Evolutionary conservation across 2,329 filamentous ascomycete species (phyloP).

Genomic region (Aspergillus fumigatus): DNA sequence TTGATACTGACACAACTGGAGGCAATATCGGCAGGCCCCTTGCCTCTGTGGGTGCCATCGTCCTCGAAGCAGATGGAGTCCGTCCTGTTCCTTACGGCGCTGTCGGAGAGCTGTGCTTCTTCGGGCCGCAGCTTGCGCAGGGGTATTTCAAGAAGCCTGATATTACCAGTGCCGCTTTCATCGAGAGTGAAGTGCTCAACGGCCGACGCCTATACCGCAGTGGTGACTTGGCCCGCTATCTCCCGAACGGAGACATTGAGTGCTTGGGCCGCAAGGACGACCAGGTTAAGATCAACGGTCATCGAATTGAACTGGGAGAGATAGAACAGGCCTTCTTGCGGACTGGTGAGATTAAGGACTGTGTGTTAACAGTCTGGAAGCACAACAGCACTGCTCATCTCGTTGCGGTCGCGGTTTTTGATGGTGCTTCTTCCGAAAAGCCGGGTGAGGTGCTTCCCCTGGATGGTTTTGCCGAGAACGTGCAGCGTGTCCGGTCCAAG

Average conservation of each 20-base stretch:
- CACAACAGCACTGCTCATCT: background rate
- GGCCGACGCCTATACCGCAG: constrained; percentile 14
- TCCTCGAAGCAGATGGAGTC: constrained; percentile 9
- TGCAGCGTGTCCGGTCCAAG: background rate
- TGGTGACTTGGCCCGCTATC: constrained; percentile 17
- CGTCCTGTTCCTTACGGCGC: constrained; percentile 9
- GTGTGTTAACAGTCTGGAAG: background rate
- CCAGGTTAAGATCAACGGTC: constrained; percentile 60
- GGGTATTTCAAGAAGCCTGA: constrained; percentile 16
- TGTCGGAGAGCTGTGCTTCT: constrained; percentile 13
- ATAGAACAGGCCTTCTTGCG: constrained; percentile 8
- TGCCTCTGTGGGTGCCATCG: constrained; percentile 5
- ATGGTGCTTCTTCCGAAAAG: background rate
- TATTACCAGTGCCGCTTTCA: constrained; percentile 7
- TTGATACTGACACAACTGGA: constrained; percentile 2
- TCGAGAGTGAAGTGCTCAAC: background rate
- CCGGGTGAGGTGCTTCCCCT: background rate
- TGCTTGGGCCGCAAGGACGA: constrained; percentile 54
- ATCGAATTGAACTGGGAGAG: constrained; percentile 53
- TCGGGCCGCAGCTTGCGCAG: constrained; percentile 10
- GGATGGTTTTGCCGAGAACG: background rate
- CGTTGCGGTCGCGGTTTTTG: background rate
- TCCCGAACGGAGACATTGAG: constrained; percentile 14
- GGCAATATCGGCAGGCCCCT: constrained; percentile 12
- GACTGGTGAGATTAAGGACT: background rate